Conservation (phyloP, 164 flowering plant species). For the Magnolia changhungtana region DNA sequence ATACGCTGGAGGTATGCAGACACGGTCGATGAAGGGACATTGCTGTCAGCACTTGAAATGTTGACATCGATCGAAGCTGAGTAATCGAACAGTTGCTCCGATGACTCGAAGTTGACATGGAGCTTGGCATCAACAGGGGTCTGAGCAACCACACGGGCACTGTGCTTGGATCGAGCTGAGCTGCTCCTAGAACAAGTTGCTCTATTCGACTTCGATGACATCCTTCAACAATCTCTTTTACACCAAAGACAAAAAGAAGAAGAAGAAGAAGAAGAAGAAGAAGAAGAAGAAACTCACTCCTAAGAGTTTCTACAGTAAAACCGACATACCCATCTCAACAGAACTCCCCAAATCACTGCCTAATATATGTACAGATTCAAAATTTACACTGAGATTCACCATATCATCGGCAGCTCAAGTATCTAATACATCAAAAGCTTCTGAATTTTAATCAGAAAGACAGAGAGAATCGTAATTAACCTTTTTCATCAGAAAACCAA, state of each 20-base stretch:
- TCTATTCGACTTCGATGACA: constrained; percentile 56
- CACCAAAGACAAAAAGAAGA: background rate
- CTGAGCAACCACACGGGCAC: constrained; percentile 48
- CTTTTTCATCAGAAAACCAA: background rate
- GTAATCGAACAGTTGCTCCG: constrained; percentile 46
- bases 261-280: background rate
- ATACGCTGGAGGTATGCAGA: constrained; percentile 58
- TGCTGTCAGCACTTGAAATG: constrained; percentile 36
- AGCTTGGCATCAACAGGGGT: constrained; percentile 68
- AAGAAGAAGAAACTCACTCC: background rate
- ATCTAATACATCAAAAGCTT: background rate
- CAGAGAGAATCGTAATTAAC: background rate
- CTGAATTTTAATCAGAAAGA: background rate
- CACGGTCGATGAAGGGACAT: constrained; percentile 44
- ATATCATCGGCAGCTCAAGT: background rate
- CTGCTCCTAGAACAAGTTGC: constrained; percentile 48
- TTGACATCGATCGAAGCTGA: constrained; percentile 50
- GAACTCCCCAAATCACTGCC: background rate
- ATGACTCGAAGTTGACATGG: constrained; percentile 52
- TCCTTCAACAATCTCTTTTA: constrained; percentile 18
- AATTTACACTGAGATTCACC: background rate
- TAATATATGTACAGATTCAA: background rate
- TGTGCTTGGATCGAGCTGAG: constrained; percentile 50
- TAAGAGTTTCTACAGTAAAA: background rate
- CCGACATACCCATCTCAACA: background rate